phyloP scores from a whole-genome alignment of 345 rosid genomes.

The Garcia nutans region DNA sequence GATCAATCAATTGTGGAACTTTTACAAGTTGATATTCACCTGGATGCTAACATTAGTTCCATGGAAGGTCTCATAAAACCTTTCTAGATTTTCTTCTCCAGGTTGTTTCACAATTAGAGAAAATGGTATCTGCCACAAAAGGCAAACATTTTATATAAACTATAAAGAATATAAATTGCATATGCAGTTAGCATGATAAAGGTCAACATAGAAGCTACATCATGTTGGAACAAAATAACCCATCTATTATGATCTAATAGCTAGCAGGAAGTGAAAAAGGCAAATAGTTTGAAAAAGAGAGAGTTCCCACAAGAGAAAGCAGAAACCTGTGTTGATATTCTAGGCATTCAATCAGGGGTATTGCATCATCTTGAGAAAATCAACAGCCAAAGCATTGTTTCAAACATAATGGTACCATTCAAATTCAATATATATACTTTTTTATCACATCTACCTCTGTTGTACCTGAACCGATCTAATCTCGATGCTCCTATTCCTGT shows the following conservation, averaged over 20 bases:
- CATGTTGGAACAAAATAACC: not conserved
- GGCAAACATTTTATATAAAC: conserved; percentile 6
- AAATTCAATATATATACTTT: not conserved
- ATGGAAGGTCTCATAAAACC: conserved; percentile 85
- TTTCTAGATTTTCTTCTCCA: conserved; percentile 53
- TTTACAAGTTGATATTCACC: conserved; percentile 40
- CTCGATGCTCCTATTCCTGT: conserved; percentile 64
- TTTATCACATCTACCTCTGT: conserved; percentile 59
- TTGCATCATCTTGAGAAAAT: not conserved
- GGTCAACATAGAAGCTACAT: not conserved
- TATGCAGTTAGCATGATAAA: not conserved
- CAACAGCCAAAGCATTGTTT: not conserved
- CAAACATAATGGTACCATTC: not conserved
- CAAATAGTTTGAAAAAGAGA: not conserved
- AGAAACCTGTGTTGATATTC: not conserved
- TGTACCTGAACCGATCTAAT: conserved; percentile 66
- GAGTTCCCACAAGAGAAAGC: not conserved
- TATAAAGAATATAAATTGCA: not conserved
- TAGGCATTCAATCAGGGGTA: not conserved
- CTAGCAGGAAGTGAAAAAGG: not conserved
- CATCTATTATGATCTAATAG: not conserved
- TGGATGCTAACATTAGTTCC: conserved; percentile 80
- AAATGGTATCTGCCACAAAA: conserved; percentile 63
- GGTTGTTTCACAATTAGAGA: conserved; percentile 48
- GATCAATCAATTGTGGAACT: not conserved